Percentiles rank a stretch among this genome's conserved stretches.
Conservation (phyloP, 2,329 filamentous ascomycete genomes). For the Diaporthe longicolla region DNA sequence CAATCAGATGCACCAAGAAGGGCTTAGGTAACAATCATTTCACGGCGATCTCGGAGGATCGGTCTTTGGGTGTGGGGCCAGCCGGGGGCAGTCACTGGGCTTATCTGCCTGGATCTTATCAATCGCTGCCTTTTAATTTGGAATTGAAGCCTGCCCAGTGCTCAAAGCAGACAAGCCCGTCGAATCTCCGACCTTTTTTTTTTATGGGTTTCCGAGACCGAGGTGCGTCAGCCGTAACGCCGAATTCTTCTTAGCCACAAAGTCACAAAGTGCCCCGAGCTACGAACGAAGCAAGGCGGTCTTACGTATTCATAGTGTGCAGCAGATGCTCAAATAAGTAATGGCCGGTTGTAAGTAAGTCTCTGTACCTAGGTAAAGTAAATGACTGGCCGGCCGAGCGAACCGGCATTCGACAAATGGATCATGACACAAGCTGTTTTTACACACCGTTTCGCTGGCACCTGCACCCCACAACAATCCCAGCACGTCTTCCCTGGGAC, state of each 20-base stretch:
- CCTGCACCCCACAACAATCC: slow-evolving; percentile 22
- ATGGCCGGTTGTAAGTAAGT: neutral
- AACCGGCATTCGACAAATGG: slow-evolving; percentile 1
- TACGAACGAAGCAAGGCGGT: too few species aligned
- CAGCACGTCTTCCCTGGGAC: neutral
- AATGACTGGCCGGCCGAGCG: neutral
- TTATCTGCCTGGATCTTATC: slow-evolving; percentile 32
- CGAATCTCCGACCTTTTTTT: slow-evolving; percentile 31
- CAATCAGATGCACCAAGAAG: accelerated
- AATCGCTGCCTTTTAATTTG: slow-evolving; percentile 34
- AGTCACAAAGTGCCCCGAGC: neutral
- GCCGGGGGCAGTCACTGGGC: neutral
- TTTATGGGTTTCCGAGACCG: slow-evolving; percentile 32
- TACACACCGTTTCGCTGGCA: slow-evolving; percentile 15
- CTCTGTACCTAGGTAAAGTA: too few species aligned
- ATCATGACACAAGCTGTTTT: neutral
- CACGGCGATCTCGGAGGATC: slow-evolving; percentile 38
- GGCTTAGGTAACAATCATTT: slow-evolving; percentile 21
- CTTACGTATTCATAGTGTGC: neutral
- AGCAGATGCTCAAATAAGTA: neutral
- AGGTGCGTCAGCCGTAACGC: slow-evolving; percentile 8
- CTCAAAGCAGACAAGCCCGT: slow-evolving; percentile 20
- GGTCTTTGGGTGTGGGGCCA: slow-evolving; percentile 31
- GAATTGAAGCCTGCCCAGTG: slow-evolving; percentile 19
- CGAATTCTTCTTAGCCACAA: neutral